Evolutionary conservation across 805 yeast genomes (phyloP), one percentile per base, ranked within the genome.

Genomic region (Ogataea paraovalis): DNA sequence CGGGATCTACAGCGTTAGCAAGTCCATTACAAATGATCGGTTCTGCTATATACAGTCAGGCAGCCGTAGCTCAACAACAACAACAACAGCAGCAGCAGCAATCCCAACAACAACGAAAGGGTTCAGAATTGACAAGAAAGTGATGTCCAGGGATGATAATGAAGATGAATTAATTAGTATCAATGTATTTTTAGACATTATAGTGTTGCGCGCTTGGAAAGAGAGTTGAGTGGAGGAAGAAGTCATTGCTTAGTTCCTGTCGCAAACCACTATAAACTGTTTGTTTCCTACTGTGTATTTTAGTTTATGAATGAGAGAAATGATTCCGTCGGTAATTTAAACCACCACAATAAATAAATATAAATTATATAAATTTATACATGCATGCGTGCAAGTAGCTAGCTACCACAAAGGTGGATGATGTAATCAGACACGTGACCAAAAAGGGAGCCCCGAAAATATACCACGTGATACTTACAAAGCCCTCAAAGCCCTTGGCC

Each of bases 1-100:
- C 14, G 27, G 42, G 33, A 25, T 22, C 28, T 3, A 18, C 33
- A 21, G 3, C 21, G 9, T 25, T 55, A 25, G 54, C 61, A 2
- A 59, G 60, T 42, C 65, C 63, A 16, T 50, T 55, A 32, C 63
- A 58, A 41, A 55, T 55, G 47, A 61, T 64, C 13, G 63, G 65
- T 7, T 52, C 56, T 12, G 59, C 56, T 18, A 56, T 58, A 32
- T 53, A 52, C 46, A 49, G 47, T 40, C 55, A 51, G 46, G 54
- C 55, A 27, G 56, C 57, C 4, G 57, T 57, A 41, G 54, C 49
- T 25, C 49, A 41, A 33, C 50, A 39, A 36, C 53, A 43, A 37
- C 54, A 51, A 8, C 33, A 37, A 4, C 45, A 27, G 21, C 37
- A 20, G 12, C 30, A 16, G 32, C 16, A 14, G 16, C 34, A 30